phyloP scores from a whole-genome alignment of 164 flowering plant genomes.

The Saururus chinensis region DNA sequence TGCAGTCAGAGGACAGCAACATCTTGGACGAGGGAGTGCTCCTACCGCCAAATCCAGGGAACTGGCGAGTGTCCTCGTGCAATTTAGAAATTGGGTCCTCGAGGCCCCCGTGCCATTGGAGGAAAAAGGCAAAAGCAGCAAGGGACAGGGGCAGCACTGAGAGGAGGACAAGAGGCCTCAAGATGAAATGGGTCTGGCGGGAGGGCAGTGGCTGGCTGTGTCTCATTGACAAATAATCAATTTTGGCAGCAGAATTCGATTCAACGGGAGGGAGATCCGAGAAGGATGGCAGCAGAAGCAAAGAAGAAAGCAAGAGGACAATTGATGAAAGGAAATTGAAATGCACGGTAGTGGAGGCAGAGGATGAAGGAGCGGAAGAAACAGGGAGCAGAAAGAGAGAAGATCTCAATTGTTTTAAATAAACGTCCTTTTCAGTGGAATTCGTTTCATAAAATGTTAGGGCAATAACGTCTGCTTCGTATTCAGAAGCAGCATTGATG shows the following conservation, averaged over 20 bases:
- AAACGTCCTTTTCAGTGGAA: too few relatives aligned
- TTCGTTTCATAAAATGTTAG: too few relatives aligned
- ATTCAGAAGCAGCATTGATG: too few relatives aligned
- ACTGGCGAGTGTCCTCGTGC: constrained; percentile 40
- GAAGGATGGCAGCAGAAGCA: too few relatives aligned
- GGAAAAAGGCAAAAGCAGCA: constrained; percentile 66
- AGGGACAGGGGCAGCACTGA: constrained; percentile 69
- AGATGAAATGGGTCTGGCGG: constrained; percentile 5
- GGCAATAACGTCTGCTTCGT: too few relatives aligned
- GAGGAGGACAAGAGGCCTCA: constrained; percentile 41
- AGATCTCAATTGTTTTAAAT: too few relatives aligned
- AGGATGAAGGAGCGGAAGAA: too few relatives aligned
- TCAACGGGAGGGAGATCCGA: background rate
- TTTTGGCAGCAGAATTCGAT: background rate
- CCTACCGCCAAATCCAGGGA: constrained; percentile 61
- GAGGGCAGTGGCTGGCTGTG: background rate
- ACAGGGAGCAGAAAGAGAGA: too few relatives aligned
- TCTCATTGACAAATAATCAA: background rate
- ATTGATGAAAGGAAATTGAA: too few relatives aligned
- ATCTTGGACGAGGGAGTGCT: constrained; percentile 3
- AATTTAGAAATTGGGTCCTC: constrained; percentile 61
- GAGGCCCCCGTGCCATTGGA: constrained; percentile 86
- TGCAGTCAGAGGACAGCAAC: constrained; percentile 29
- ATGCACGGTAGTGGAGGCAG: too few relatives aligned
- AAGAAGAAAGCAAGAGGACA: too few relatives aligned